Percentiles rank a stretch among this genome's conserved stretches.
Evolutionary conservation across 306 rosid genomes (phyloP).

Genomic region (Cucurbita ficifolia): DNA sequence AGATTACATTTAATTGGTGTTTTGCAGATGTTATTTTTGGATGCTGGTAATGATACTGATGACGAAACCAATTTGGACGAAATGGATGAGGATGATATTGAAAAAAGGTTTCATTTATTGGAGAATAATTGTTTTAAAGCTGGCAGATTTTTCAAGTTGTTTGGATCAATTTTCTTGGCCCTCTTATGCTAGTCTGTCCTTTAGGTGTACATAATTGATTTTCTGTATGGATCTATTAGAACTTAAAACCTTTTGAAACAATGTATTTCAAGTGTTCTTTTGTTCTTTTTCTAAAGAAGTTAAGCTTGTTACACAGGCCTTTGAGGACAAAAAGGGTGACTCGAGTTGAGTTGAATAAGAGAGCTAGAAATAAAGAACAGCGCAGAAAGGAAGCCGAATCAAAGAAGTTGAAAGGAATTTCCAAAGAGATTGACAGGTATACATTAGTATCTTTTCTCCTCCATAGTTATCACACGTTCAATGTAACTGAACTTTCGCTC

Average conservation of each 20-base stretch:
- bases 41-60: constrained; percentile 54
- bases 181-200: background rate
- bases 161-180: background rate
- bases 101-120: constrained; percentile 35
- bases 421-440: constrained; percentile 81
- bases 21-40: constrained; percentile 66
- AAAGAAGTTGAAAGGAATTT: constrained; percentile 32
- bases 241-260: background rate
- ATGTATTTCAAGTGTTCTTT: background rate
- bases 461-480: background rate
- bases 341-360: constrained; percentile 55
- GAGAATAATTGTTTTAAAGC: background rate
- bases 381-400: constrained; percentile 42
- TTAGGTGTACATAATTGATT: background rate
- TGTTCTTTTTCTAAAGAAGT: background rate
- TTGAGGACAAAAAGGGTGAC: constrained; percentile 51
- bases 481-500: background rate
- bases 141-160: background rate
- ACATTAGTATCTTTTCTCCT: background rate
- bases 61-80: constrained; percentile 31
- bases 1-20: background rate
- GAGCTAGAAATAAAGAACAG: constrained; percentile 51
- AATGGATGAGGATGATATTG: constrained; percentile 37
- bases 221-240: background rate
- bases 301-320: constrained; percentile 22